phyloP scores from a whole-genome alignment of 2,329 filamentous ascomycete genomes.

The Bisporella sp. region DNA sequence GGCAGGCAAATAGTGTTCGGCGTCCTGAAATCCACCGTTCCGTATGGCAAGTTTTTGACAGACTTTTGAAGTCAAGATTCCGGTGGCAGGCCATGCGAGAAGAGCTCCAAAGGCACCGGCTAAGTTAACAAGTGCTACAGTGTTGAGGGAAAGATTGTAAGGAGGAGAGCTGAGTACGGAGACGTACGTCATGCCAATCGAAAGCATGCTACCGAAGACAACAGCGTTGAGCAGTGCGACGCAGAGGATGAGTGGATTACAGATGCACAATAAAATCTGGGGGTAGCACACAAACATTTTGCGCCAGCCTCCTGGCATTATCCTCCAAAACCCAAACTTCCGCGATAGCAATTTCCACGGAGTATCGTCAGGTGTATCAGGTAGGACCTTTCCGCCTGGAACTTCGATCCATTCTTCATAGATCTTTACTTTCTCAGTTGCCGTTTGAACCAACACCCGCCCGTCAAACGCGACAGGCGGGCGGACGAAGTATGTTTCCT shows the following conservation, averaged over 20 bases:
- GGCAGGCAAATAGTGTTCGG: conserved; percentile 14
- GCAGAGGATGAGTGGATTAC: background rate
- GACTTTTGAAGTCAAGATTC: conserved; percentile 1
- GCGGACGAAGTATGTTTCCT: conserved; percentile 35
- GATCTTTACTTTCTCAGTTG: conserved; percentile 31
- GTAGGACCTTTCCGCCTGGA: conserved; percentile 10
- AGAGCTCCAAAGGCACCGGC: conserved; percentile 1
- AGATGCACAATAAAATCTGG: conserved; percentile 4
- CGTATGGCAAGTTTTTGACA: conserved; percentile 1
- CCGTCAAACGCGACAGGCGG: conserved; percentile 35
- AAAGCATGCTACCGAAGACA: background rate
- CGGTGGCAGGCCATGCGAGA: conserved; percentile 7
- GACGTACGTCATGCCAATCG: conserved; percentile 2
- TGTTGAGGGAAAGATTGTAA: conserved; percentile 6
- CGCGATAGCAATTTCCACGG: background rate
- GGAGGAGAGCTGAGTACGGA: conserved; percentile 5
- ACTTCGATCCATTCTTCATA: conserved; percentile 27
- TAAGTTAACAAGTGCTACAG: conserved; percentile 8
- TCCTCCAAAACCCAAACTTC: conserved; percentile 6
- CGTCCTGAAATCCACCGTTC: conserved; percentile 12
- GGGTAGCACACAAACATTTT: conserved; percentile 8
- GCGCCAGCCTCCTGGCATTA: conserved; percentile 5
- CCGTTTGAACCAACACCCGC: conserved; percentile 31
- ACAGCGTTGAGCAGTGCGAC: background rate
- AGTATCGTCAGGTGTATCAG: conserved; percentile 5